Percentiles rank a stretch among this genome's conserved stretches.
Conservation (phyloP, 768 basidiomycete species). For the Atractiella rhizophila region DNA sequence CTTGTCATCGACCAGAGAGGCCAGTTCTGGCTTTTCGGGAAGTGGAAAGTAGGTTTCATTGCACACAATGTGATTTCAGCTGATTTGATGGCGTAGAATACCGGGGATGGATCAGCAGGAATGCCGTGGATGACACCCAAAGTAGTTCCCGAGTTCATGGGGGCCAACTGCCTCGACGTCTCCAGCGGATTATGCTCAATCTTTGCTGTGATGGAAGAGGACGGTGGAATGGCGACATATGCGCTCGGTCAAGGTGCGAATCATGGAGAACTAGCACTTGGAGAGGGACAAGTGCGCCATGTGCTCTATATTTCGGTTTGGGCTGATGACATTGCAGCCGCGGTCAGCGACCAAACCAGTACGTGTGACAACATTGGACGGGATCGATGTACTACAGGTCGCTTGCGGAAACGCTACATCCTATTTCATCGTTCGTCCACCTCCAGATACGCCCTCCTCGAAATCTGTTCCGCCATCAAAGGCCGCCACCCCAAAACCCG, state of each 20-base stretch:
- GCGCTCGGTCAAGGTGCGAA: conserved; percentile 22
- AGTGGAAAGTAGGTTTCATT: conserved; percentile 43
- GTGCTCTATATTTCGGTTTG: neutral
- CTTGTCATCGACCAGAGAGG: conserved; percentile 55
- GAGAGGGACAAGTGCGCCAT: conserved; percentile 26
- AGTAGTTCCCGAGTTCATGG: conserved; percentile 26
- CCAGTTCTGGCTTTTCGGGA: conserved; percentile 27
- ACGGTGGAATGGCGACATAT: conserved; percentile 45
- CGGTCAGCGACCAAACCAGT: conserved; percentile 18
- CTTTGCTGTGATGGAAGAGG: conserved; percentile 54
- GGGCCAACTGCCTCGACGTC: conserved; percentile 45
- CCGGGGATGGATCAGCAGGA: no score
- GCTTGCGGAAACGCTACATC: conserved; percentile 69
- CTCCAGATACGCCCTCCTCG: no score
- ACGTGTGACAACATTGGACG: conserved; percentile 39
- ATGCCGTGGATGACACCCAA: conserved; percentile 10
- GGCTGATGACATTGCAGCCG: neutral
- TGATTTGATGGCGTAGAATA: neutral
- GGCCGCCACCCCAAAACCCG: no score
- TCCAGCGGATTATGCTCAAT: conserved; percentile 69
- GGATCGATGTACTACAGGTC: conserved; percentile 46
- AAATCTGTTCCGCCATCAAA: no score
- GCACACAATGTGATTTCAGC: no score
- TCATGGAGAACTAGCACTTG: conserved; percentile 53
- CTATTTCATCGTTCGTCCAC: conserved; percentile 47